Conservation (phyloP, 345 rosid species). For the Salix suchowensis region DNA sequence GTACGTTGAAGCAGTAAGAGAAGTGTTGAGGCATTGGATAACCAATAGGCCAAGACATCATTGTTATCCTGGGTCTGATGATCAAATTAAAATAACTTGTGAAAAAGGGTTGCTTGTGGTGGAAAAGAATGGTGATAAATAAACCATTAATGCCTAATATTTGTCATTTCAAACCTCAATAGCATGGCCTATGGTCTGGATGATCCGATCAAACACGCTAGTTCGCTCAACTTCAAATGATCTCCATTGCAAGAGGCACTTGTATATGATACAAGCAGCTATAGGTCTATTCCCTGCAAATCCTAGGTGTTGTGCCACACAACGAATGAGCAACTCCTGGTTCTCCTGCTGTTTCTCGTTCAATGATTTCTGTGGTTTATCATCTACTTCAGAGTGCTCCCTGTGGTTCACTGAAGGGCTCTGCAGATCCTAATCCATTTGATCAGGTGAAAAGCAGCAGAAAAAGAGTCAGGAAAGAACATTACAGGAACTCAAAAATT, state of each 20-base stretch:
- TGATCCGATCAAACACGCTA: conserved; percentile 82
- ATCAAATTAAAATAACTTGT: conserved; percentile 21
- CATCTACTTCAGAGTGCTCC: conserved; percentile 64
- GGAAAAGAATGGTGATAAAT: neutral
- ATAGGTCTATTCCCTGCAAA: conserved; percentile 74
- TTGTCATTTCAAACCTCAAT: conserved; percentile 59
- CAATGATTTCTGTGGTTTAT: conserved; percentile 77
- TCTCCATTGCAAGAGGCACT: conserved; percentile 91
- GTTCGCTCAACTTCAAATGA: conserved; percentile 95
- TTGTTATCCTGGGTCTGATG: conserved; percentile 85
- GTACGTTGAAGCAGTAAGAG: conserved; percentile 88
- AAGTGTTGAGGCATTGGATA: conserved; percentile 91
- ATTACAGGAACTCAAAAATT: neutral
- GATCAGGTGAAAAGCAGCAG: neutral
- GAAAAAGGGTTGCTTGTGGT: neutral
- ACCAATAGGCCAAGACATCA: conserved; percentile 79
- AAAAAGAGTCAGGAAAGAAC: conserved; percentile 4
- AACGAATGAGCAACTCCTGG: conserved; percentile 89
- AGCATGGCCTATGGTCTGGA: conserved; percentile 87
- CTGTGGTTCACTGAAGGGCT: conserved; percentile 67
- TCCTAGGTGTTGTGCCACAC: conserved; percentile 83
- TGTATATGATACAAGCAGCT: conserved; percentile 90
- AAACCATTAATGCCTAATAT: neutral
- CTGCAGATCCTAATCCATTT: conserved; percentile 62
- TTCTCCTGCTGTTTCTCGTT: conserved; percentile 96